These are phyloP conservation scores for Corymbia citriodora DNA, from an alignment of 441 rosid genomes.

Conservation along the genomic window DNA sequence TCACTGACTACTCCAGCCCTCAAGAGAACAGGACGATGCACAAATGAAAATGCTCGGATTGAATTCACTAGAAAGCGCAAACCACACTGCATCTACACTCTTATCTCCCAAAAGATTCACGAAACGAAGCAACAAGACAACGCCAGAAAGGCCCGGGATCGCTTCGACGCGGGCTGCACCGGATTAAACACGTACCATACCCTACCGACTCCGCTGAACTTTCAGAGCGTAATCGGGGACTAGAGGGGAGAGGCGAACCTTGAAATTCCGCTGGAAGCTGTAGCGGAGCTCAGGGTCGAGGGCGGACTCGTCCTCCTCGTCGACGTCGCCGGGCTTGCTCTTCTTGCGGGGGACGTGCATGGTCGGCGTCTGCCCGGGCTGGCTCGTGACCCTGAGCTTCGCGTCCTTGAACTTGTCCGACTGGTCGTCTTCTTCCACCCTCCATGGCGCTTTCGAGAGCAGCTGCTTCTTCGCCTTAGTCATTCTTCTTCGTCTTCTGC, in stretches of 20 bases:
- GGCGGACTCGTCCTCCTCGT: conserved; percentile 33
- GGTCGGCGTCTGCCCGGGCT: conserved; percentile 63
- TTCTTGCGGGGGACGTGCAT: conserved; percentile 79
- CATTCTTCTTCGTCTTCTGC: neutral
- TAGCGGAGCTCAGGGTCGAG: conserved; percentile 92
- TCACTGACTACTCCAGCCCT: neutral
- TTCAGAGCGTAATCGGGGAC: neutral
- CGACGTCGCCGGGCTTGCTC: conserved; percentile 17
- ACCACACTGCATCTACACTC: neutral
- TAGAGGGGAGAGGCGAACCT: conserved; percentile 24
- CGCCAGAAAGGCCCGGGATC: neutral
- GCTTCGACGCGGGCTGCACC: neutral
- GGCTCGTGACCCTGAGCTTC: conserved; percentile 66
- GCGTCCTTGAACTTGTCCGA: conserved; percentile 60
- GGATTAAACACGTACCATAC: neutral
- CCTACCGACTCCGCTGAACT: neutral
- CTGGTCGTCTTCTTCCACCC: conserved; percentile 46
- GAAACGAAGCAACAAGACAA: neutral
- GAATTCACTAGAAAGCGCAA: neutral
- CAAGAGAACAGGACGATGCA: neutral
- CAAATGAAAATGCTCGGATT: neutral
- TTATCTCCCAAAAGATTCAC: neutral
- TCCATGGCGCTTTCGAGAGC: conserved; percentile 81
- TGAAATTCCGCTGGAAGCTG: conserved; percentile 85
- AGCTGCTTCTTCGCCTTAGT: conserved; percentile 65